Conservation (phyloP, 495 filamentous ascomycete genomes). For the Aspergillus biplanus region DNA sequence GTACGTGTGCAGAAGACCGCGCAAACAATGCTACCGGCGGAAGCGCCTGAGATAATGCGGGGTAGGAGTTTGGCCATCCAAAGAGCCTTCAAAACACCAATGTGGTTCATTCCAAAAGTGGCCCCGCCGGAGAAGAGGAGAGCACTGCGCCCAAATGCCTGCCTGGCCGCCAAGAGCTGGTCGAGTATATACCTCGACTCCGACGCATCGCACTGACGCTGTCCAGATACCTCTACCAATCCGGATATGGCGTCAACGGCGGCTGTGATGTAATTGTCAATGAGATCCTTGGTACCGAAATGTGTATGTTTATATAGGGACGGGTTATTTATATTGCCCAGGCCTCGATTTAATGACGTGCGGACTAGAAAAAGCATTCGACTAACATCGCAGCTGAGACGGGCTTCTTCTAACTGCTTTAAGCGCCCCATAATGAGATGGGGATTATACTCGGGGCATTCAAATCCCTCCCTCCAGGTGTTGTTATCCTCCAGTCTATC, state of each 20-base stretch:
- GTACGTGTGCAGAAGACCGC: slow-evolving; percentile 82
- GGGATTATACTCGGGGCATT: slow-evolving; percentile 70
- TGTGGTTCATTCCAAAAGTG: slow-evolving; percentile 95
- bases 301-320: slow-evolving; percentile 83
- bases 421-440: slow-evolving; percentile 68
- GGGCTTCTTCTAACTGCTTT: slow-evolving; percentile 73
- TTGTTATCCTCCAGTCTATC: slow-evolving; percentile 82
- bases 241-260: slow-evolving; percentile 71
- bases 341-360: slow-evolving; percentile 75
- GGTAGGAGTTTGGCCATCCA: slow-evolving; percentile 77
- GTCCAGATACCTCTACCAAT: slow-evolving; percentile 66
- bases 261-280: slow-evolving; percentile 84
- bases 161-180: slow-evolving; percentile 73
- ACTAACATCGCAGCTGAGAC: slow-evolving; percentile 71
- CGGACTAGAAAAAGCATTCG: slow-evolving; percentile 81
- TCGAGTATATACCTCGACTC: slow-evolving; percentile 72
- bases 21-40: slow-evolving; percentile 92
- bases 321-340: slow-evolving; percentile 85
- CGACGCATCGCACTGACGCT: slow-evolving; percentile 55
- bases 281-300: slow-evolving; percentile 82
- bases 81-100: slow-evolving; percentile 89
- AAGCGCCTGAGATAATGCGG: slow-evolving; percentile 90
- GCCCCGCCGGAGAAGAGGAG: slow-evolving; percentile 87
- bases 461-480: slow-evolving; percentile 74
- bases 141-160: slow-evolving; percentile 88